These are phyloP conservation scores for Dryadomyces sulphureus DNA, from an alignment of 2,329 filamentous ascomycete species.

Conservation along the genomic window DNA sequence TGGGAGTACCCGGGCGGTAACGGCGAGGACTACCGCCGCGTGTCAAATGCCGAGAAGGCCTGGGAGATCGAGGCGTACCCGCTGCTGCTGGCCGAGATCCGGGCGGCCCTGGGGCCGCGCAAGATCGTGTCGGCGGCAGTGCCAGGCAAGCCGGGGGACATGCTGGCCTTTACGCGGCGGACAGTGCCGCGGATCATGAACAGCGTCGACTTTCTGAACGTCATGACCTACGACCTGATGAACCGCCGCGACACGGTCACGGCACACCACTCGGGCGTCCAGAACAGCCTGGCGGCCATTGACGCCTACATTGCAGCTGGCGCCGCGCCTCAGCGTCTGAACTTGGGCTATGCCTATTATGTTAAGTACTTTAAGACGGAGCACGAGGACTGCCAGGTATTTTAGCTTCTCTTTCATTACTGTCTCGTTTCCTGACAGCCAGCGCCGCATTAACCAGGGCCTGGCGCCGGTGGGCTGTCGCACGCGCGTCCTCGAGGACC, in stretches of 20 bases:
- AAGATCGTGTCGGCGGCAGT: constrained; percentile 54
- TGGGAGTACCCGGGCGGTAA: constrained; percentile 53
- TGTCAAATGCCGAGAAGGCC: constrained; percentile 41
- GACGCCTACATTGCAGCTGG: constrained; percentile 45
- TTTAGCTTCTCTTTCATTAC: not conserved
- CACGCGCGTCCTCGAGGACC: constrained; percentile 43
- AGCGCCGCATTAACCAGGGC: not conserved
- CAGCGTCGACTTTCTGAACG: constrained; percentile 50
- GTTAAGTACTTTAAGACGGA: constrained; percentile 50
- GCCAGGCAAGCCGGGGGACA: constrained; percentile 46
- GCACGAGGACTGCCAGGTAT: constrained; percentile 20
- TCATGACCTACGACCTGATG: constrained; percentile 62
- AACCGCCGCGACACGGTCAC: constrained; percentile 55
- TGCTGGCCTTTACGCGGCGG: constrained; percentile 49
- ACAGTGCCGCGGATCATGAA: constrained; percentile 43
- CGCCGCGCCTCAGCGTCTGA: constrained; percentile 38
- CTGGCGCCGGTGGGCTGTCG: constrained; percentile 38
- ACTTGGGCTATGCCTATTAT: constrained; percentile 55
- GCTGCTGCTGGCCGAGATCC: constrained; percentile 42
- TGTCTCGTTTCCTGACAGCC: not conserved
- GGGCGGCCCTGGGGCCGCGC: constrained; percentile 36
- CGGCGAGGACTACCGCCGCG: constrained; percentile 50
- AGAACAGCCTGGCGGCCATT: constrained; percentile 37
- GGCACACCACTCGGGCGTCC: constrained; percentile 47
- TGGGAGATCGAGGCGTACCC: constrained; percentile 49